These are phyloP conservation scores for Glaciozyma antarctica DNA, from an alignment of 768 basidiomycete species.

Conservation along the genomic window DNA sequence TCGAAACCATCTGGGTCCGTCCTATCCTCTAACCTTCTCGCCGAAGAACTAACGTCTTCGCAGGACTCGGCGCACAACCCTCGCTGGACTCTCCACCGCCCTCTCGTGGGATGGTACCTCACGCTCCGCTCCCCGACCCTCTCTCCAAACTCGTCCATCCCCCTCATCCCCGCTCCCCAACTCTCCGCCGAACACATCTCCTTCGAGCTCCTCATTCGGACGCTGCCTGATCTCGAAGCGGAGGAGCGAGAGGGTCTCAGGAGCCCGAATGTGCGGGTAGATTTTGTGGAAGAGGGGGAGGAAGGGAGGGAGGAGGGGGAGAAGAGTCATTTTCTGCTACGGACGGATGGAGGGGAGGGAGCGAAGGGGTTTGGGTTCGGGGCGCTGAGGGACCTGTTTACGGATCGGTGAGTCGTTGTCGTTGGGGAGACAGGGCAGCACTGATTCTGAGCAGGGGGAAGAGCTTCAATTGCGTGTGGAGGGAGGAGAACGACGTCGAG, in stretches of 20 bases:
- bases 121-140: neutral
- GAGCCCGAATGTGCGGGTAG: neutral
- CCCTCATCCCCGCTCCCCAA: neutral
- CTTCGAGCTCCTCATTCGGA: neutral
- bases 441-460: neutral
- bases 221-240: neutral
- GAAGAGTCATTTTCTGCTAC: too few relatives aligned
- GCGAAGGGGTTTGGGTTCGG: too few relatives aligned
- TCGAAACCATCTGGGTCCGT: neutral
- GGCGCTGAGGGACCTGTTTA: too few relatives aligned
- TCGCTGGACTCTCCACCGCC: constrained; percentile 1
- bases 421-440: neutral
- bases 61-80: neutral
- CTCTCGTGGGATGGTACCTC: neutral
- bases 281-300: neutral
- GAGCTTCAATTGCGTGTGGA: neutral
- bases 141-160: neutral
- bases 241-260: neutral
- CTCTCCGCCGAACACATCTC: neutral
- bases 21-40: neutral
- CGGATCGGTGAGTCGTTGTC: neutral
- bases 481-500: neutral
- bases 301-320: neutral
- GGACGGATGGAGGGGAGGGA: too few relatives aligned
- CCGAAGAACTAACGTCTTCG: neutral